A percentile compares a stretch with the other conserved stretches of the same genome.
These are phyloP conservation scores for Cryphonectria carpinicola DNA, from an alignment of 2,329 filamentous ascomycete genomes.

Conservation along the genomic window DNA sequence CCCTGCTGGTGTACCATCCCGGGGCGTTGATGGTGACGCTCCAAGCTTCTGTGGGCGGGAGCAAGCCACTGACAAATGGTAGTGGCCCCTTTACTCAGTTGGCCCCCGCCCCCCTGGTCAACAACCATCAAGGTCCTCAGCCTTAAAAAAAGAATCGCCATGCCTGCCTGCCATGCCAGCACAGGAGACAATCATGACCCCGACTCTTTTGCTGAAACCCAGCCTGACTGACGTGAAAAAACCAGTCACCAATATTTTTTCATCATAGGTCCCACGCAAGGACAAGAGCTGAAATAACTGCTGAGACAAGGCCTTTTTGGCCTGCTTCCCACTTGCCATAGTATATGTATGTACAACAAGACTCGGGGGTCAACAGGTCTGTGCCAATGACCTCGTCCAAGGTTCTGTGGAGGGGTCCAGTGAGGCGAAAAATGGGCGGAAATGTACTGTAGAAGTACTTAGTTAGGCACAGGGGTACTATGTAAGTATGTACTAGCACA, in stretches of 20 bases:
- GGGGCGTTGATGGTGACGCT: not conserved
- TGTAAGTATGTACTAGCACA: not conserved
- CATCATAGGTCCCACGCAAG: not conserved
- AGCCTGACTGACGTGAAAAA: not conserved
- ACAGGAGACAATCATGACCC: not conserved
- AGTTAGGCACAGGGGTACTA: not conserved
- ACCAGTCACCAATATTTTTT: not conserved
- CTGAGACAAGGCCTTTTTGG: not conserved
- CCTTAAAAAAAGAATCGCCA: not conserved
- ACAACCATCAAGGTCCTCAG: not conserved
- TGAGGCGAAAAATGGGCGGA: not conserved
- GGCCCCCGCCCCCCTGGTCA: not conserved
- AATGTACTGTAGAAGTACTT: not conserved
- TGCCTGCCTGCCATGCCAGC: not conserved
- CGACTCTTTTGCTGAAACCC: not conserved
- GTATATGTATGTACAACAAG: not conserved
- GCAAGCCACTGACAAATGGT: slow-evolving; percentile 23
- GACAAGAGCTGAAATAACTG: not conserved
- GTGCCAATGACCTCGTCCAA: not conserved
- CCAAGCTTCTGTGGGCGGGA: not conserved
- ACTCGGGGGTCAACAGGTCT: not conserved
- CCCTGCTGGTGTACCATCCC: not conserved
- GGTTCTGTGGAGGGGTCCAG: not conserved
- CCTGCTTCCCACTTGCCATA: not conserved
- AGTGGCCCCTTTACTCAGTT: slow-evolving; percentile 16